Base-by-base conservation (phyloP, 2,329 filamentous ascomycete species). In the Fusarium sp. region DNA sequence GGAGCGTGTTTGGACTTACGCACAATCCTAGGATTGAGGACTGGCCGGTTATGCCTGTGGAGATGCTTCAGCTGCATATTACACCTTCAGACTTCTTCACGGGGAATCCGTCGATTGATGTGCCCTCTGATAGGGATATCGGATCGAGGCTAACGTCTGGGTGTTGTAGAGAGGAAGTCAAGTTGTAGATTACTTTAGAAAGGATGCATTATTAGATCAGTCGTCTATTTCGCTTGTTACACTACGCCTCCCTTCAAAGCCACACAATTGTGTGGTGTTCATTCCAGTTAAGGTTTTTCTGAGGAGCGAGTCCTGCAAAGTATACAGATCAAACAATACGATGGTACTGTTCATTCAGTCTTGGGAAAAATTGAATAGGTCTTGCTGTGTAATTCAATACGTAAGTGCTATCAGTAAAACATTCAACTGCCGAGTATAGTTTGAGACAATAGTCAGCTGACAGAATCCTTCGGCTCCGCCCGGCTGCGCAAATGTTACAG, bases 31-130 rank as follows among this genome's bases (percentile, higher is more conserved):
- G 61, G 1, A 45, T 45, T 3, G 61, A 65, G 22, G 61, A 65
- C 4, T 65, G 61, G 61, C 61, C 61, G 1, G 61, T 65, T 0
- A 65, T 65, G 61, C 61, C 61, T 0, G 61, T 65, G 4, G 61
- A 65, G 25, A 65, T 65, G 60, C 22, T 65, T 4, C 61, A 65
- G 22, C 1, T 65, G n/a, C 61, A 65, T 25, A 58, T 65, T 2
- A 25, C 59, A 1, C 61, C 61, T 10, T 48, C 45, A 12, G 61
- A 65, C 14, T 65, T 65, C 24, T 65, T 65, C 1, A 65, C 61
- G 1, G 45, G 30, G 0, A 65, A 65, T 8, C 61, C 61, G 0
- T 60, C 61, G 13, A 63, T 65, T 30, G 62, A 65, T 29, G 61
- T 65, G 0, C 62, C 62, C 7, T 52, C 46, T 10, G 46, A 65